Base-by-base conservation (phyloP, 1,284 basidiomycete genomes). In the Ustilago tritici region DNA sequence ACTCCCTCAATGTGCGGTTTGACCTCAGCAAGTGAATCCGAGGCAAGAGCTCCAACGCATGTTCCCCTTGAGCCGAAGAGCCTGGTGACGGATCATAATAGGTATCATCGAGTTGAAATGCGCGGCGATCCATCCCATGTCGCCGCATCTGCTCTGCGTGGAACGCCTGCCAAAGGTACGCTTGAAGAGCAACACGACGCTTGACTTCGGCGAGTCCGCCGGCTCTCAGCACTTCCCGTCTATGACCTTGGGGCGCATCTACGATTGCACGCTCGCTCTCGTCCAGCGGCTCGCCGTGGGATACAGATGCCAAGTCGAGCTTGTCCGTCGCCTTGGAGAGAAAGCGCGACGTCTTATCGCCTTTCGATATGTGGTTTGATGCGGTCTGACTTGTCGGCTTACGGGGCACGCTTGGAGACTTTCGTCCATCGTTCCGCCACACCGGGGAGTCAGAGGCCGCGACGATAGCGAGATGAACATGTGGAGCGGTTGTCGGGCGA, bases 81-180 rank as follows among this genome's bases (percentile, higher is more conserved):
- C 35, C 61, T 36, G 55, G 23, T 6, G 49, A 11, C 4, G 49
- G 50, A 40, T 70, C 63, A 11, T 43, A 41, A 11, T 56, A 17
- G 12, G 50, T 47, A 49, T 81, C 79, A 40, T 81, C 77, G 56
- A 82, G 67, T 23, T 62, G 68, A 41, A 82, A 82, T 9, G 69
- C 52, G 2, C 80, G 56, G 1, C 76, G 70, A 28, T 70, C 76
- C 56, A 82, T 71, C 7, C 75, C 68, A 28, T 78, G 72, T 17
- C 80, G 62, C 11, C 70, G 64, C 78, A 82, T 80, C 52, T 82
- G 78, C 57, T 82, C 80, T 0, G 75, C 70, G 19, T 79, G 75
- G 49, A 80, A 82, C 2, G 80, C 75, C 36, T 82, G 78, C 78
- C 78, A 80, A 10, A 75, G 61, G 43, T 81, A 81, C 0, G 78